Conservation (phyloP, 2,329 filamentous ascomycete genomes). For the Scolecobasidium constrictum region DNA sequence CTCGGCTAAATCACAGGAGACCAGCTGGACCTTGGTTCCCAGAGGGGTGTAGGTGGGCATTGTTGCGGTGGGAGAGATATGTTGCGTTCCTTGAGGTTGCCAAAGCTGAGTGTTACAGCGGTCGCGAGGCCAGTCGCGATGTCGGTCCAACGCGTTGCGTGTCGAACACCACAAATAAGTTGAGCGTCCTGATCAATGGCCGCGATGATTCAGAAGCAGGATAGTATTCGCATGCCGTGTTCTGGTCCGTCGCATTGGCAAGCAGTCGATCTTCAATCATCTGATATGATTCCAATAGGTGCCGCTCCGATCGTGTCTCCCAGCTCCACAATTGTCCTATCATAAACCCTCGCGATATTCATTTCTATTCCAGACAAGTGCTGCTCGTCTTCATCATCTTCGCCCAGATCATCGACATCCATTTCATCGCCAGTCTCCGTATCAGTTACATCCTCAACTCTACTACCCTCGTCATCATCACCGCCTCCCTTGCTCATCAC, state of each 20-base stretch:
- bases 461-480: slow-evolving; percentile 28
- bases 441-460: slow-evolving; percentile 8
- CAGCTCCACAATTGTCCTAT: slow-evolving; percentile 64
- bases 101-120: no score
- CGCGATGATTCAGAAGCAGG: no score
- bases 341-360: slow-evolving; percentile 67
- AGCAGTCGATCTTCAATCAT: no score
- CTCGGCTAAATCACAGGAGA: slow-evolving; percentile 9
- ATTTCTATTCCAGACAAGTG: slow-evolving; percentile 42
- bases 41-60: slow-evolving; percentile 21
- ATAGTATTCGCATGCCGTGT: no score
- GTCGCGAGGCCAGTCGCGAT: no score
- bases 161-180: no score
- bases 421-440: slow-evolving; percentile 28
- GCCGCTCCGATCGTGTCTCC: slow-evolving; percentile 52
- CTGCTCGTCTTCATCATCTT: slow-evolving; percentile 13
- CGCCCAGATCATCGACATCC: slow-evolving; percentile 14
- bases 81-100: no score
- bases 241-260: no score
- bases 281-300: slow-evolving; percentile 36
- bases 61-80: background rate
- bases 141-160: no score
- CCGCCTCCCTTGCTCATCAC: slow-evolving; percentile 47
- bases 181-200: no score
- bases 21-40: slow-evolving; percentile 17